These are phyloP conservation scores for Trichoderma sp. DNA, from an alignment of 2,329 filamentous ascomycete species.

Conservation along the genomic window DNA sequence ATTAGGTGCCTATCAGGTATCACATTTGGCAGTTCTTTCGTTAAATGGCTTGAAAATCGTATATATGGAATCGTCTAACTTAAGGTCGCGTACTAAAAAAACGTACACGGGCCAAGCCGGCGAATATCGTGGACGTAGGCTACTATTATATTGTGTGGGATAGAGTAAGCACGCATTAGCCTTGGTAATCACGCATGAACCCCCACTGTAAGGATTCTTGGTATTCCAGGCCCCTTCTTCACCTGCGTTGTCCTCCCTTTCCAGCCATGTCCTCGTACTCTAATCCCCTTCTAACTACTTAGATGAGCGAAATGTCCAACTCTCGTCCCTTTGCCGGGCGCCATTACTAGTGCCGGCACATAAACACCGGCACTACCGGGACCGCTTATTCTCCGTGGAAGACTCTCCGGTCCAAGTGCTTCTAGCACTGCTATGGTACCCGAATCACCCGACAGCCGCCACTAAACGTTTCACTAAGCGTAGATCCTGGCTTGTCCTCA, in stretches of 20 bases:
- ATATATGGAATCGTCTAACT: background rate
- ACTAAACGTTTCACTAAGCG: background rate
- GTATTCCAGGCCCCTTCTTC: background rate
- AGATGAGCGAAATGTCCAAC: background rate
- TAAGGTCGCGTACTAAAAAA: background rate
- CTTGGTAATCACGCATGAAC: background rate
- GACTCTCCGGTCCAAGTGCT: background rate
- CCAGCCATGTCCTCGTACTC: background rate
- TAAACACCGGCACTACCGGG: background rate
- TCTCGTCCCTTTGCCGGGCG: background rate
- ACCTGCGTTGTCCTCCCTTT: background rate
- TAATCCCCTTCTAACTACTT: background rate
- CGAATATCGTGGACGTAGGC: background rate
- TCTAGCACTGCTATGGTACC: background rate
- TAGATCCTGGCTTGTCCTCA: background rate
- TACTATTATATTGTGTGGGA: background rate
- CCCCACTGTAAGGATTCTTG: background rate
- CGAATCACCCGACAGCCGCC: background rate
- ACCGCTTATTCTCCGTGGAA: background rate
- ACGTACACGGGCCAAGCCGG: background rate
- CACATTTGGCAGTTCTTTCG: background rate
- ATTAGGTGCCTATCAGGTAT: background rate
- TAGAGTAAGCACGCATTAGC: background rate
- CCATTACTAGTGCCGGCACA: background rate
- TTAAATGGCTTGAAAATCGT: background rate